Conservation (phyloP, 257 asterid species). For the Solanum etuberosum region DNA sequence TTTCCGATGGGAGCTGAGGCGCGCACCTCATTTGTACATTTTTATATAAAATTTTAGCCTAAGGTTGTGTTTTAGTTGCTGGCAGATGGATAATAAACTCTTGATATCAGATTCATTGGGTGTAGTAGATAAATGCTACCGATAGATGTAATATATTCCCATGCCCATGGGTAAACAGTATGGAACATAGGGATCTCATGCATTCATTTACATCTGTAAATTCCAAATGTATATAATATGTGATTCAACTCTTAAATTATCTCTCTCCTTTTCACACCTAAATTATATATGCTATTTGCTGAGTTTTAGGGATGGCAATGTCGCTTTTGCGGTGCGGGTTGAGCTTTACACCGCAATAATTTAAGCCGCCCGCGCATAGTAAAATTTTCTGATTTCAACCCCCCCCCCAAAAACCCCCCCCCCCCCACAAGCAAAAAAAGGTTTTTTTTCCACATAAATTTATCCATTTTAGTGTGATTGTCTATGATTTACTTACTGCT, state of each 20-base stretch:
- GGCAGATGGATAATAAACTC: not conserved
- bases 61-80: not conserved
- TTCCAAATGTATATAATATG: not conserved
- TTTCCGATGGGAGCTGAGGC: slow-evolving; percentile 13
- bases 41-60: not conserved
- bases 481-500: too few species aligned
- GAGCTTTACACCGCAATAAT: too few species aligned
- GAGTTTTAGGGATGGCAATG: not conserved
- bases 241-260: not conserved
- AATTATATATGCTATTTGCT: not conserved
- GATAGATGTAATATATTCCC: not conserved
- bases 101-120: not conserved
- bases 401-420: too few species aligned
- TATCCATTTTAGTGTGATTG: too few species aligned
- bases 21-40: not conserved
- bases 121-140: not conserved
- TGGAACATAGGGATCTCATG: not conserved
- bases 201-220: not conserved
- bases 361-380: too few species aligned
- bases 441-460: too few species aligned
- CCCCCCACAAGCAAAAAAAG: too few species aligned
- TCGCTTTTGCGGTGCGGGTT: too few species aligned
- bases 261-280: not conserved
- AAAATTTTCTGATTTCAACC: too few species aligned
- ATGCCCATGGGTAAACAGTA: not conserved